Evolutionary conservation across 2,329 filamentous ascomycete species (phyloP), one percentile per base, ranked within the genome.

Genomic region (Cytospora piceicola): DNA sequence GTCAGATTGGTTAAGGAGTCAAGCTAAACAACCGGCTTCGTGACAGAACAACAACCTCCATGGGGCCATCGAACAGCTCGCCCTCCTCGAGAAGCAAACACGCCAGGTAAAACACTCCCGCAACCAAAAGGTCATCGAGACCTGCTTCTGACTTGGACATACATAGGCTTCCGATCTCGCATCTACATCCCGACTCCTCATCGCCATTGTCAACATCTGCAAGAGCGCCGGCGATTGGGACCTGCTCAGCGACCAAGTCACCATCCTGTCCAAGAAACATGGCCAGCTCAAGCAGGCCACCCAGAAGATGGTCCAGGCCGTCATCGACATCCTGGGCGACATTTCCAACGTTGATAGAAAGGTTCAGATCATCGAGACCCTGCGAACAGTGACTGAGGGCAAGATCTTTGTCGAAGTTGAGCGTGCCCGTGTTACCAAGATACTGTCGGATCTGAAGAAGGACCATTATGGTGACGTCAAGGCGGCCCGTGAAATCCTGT

Each of bases 361-460:
- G 82, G 83, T 99, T 65, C 90, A 92, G 27, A 88, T 97, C 67
- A 99, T 99, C 74, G 94, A 99, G 80, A 96, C 94, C 1, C 80
- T 99, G 74, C 88, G 95, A 72, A 98, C 94, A 52, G 94, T 99
- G 58, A 99, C 95, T 11, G 95, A 99, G 80, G 95, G 95, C 80
- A 99, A 99, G 90, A 99, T 99, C 77, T 99, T 99, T 74, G 94
- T 99, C 73, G 95, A 99, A 83, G 95, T 99, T 61, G 95, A 99
- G 84, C 90, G 95, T 71, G 95, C 95, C 70, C 91, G 95, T 71
- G 90, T 99, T 67, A 99, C 95, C 73, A 93, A 90, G 76, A 96
- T 97, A 70, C 85, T 99, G 15, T 98, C 95, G 60, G 88, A 97
- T 78, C 98, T 99, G 84, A 98, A 98, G 85, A 97, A 96, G 81